Base-by-base conservation (phyloP, 495 filamentous ascomycete genomes). In the Podospora didyma region DNA sequence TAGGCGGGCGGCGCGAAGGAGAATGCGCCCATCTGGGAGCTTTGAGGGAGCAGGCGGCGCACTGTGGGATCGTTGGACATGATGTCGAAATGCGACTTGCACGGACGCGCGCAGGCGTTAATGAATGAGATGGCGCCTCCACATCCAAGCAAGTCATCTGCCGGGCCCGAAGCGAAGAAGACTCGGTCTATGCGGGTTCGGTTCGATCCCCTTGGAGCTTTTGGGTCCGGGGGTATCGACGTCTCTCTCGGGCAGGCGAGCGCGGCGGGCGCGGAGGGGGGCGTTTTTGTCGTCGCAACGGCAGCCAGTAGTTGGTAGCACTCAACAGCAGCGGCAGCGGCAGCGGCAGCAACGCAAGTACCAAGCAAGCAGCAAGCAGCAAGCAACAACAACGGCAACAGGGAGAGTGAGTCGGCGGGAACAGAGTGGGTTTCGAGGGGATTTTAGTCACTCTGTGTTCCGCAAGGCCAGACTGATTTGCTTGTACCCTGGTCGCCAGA, bases 21-120 rank as follows among this genome's bases (percentile, higher is more conserved):
- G 62, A 84, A 86, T 65, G 72, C 76, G 60, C 81, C 80, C 75
- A 84, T 78, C 58, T 73, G 74, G 21, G 73, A 67, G 61, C 58
- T 74, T 67, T 86, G 83, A 14, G 84, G 84, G 61, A 87, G 72
- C 51, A 86, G 68, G 51, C 75, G 73, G 57, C 82, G 75, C 56
- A 71, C 73, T 42, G 72, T 65, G 48, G 76, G 74, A 66, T 85
- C 82, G 70, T 80, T 80, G 54, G 81, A 77, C 80, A 83, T 70
- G 49, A 26, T 63, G 51, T 16, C 39, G 39, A 50, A 28, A 23
- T 44, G 53, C 48, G 55, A 17, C 56, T 62, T 60, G 67, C 60
- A 59, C 60, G 49, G 51, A 60, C 48, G 57, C 57, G 63, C 49
- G 51, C 21, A 42, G 58, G 57, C 58, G 62, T 49, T 59, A 41